A percentile compares a stretch with the other conserved stretches of the same genome.
Conservation (phyloP, 1,284 basidiomycete species). For the Ganoderma boninense region DNA sequence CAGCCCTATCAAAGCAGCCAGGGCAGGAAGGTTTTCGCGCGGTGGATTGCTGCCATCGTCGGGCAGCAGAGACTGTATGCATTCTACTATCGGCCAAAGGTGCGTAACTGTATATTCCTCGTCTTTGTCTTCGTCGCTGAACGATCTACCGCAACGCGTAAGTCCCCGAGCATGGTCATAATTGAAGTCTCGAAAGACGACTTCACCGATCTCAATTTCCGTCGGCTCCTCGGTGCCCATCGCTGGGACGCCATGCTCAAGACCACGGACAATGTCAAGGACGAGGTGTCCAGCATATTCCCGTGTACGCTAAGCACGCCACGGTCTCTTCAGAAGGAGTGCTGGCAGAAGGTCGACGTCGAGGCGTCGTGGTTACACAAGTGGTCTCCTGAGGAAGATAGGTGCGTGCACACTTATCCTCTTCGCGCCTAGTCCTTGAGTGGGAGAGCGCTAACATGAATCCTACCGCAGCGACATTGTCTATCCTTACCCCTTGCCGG, state of each 20-base stretch:
- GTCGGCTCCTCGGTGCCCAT: slow-evolving; percentile 68
- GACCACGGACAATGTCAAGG: slow-evolving; percentile 48
- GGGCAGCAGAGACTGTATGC: slow-evolving; percentile 56
- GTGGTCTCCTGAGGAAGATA: slow-evolving; percentile 51
- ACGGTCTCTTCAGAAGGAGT: slow-evolving; percentile 54
- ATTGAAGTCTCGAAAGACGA: slow-evolving; percentile 60
- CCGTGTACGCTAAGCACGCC: slow-evolving; percentile 57
- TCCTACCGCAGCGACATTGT: slow-evolving; percentile 44
- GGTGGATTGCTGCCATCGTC: slow-evolving; percentile 71
- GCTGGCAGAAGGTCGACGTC: slow-evolving; percentile 69
- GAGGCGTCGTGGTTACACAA: slow-evolving; percentile 61
- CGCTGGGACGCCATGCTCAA: slow-evolving; percentile 64
- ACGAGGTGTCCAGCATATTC: slow-evolving; percentile 56
- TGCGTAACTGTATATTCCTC: slow-evolving; percentile 44
- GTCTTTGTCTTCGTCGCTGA: background rate
- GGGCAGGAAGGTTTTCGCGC: slow-evolving; percentile 60
- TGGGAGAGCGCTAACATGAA: background rate
- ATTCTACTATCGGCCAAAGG: slow-evolving; percentile 70
- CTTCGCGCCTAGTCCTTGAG: background rate
- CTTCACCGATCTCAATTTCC: slow-evolving; percentile 47
- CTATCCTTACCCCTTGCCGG: slow-evolving; percentile 62
- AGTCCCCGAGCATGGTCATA: slow-evolving; percentile 74
- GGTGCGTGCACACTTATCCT: slow-evolving; percentile 36
- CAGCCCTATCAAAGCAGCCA: slow-evolving; percentile 59
- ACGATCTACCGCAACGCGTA: background rate